Conservation (phyloP, 2,329 filamentous ascomycete species). For the Drechslera avenae region DNA sequence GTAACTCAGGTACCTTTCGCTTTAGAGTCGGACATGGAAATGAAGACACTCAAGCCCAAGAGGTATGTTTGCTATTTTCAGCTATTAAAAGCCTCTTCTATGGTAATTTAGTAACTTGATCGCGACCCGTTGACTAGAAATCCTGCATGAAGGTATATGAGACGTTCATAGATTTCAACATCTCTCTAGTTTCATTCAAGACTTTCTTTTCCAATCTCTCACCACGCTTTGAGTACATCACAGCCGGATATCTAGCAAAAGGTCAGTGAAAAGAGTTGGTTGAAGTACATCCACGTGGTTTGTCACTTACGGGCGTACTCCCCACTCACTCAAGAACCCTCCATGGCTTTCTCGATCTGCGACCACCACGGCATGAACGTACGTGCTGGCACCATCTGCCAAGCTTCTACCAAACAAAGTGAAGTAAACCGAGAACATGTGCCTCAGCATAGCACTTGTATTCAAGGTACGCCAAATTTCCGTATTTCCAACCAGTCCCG, state of each 20-base stretch:
- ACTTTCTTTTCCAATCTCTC: not conserved
- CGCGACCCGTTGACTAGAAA: not conserved
- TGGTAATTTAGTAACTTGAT: no score
- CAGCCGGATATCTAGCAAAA: not conserved
- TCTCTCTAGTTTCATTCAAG: not conserved
- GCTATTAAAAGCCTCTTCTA: not conserved
- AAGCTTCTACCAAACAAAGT: conserved; percentile 35
- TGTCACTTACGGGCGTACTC: conserved; percentile 55
- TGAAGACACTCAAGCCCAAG: not conserved
- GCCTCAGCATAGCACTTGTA: not conserved
- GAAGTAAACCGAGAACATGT: conserved; percentile 33
- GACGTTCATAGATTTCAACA: not conserved
- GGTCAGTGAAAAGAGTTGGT: no score
- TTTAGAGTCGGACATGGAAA: no score
- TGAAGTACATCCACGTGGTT: no score
- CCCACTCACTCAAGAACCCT: conserved; percentile 57
- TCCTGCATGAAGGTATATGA: not conserved
- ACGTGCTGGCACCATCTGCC: conserved; percentile 54
- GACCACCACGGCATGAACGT: conserved; percentile 54
- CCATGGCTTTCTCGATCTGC: conserved; percentile 60
- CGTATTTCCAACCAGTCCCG: conserved; percentile 36
- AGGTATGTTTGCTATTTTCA: not conserved
- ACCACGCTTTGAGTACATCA: conserved; percentile 5
- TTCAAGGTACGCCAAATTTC: conserved; percentile 5
- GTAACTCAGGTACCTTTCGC: no score